A percentile compares a stretch with the other conserved stretches of the same genome.
These are phyloP conservation scores for Yarrowia yakushimensis DNA, from an alignment of 805 yeast genomes.

Conservation along the genomic window DNA sequence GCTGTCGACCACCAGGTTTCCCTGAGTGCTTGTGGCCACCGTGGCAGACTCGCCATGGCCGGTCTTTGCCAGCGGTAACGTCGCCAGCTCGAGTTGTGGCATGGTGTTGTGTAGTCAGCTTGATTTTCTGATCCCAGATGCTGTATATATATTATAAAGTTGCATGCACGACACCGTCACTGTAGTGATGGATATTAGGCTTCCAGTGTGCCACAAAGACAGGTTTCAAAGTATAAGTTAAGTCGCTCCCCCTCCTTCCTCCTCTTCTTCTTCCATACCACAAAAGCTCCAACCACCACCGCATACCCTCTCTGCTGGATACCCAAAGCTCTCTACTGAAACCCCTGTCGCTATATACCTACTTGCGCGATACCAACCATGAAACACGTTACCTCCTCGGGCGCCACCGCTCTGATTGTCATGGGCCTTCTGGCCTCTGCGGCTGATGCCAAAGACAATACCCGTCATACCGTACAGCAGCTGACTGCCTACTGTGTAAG, in stretches of 20 bases:
- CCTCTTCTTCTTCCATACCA: neutral
- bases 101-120: neutral
- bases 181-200: slow-evolving; percentile 9
- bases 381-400: slow-evolving; percentile 19
- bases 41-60: neutral
- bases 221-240: neutral
- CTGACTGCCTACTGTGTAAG: slow-evolving; percentile 15
- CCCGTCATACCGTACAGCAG: slow-evolving; percentile 14
- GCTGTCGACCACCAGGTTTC: neutral
- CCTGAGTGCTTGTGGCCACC: neutral
- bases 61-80: neutral
- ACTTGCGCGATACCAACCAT: slow-evolving; percentile 5
- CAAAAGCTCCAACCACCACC: neutral
- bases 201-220: neutral
- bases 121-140: neutral
- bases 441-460: neutral
- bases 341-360: neutral
- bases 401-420: slow-evolving; percentile 6
- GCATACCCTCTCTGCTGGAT: neutral
- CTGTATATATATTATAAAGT: neutral
- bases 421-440: slow-evolving; percentile 1
- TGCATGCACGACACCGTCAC: neutral
- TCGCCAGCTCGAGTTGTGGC: neutral
- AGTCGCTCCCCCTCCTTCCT: neutral
- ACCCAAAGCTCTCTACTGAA: neutral